These are phyloP conservation scores for Plasmodium coatneyi DNA, from an alignment of 169 alveolate genomes.

Conservation along the genomic window DNA sequence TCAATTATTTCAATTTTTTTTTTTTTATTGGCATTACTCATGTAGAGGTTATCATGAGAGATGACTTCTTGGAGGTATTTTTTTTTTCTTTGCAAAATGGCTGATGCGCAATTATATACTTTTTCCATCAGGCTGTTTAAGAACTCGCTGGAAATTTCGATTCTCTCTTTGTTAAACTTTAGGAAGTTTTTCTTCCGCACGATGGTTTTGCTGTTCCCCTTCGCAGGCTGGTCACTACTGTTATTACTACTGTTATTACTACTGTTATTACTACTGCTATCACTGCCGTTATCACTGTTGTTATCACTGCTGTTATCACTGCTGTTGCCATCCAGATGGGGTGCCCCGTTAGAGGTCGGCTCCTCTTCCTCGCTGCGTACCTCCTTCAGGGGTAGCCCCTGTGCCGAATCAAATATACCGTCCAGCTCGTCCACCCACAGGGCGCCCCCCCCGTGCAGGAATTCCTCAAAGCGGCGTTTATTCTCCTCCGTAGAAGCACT, in stretches of 20 bases:
- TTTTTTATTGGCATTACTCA: conserved; percentile 33
- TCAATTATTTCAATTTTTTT: conserved; percentile 44
- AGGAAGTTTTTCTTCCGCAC: conserved; percentile 9
- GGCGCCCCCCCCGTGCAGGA: background rate
- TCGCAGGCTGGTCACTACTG: background rate
- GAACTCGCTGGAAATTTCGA: conserved; percentile 31
- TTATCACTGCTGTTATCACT: background rate
- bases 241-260: background rate
- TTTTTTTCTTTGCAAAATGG: conserved; percentile 15
- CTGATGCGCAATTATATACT: conserved; percentile 6
- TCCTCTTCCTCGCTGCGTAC: background rate
- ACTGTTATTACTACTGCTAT: too few species aligned
- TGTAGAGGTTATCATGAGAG: background rate
- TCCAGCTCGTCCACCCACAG: background rate
- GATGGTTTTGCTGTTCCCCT: background rate
- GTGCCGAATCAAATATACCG: background rate
- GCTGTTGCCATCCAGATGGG: background rate
- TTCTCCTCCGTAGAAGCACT: background rate
- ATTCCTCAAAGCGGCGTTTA: background rate
- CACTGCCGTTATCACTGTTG: too few species aligned
- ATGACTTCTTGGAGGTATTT: background rate
- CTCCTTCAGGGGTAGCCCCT: background rate
- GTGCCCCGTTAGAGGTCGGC: background rate
- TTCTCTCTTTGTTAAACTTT: conserved; percentile 37
- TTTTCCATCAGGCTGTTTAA: conserved; percentile 41